Conservation (phyloP, 768 basidiomycete genomes). For the Psilocybe tampanensis region DNA sequence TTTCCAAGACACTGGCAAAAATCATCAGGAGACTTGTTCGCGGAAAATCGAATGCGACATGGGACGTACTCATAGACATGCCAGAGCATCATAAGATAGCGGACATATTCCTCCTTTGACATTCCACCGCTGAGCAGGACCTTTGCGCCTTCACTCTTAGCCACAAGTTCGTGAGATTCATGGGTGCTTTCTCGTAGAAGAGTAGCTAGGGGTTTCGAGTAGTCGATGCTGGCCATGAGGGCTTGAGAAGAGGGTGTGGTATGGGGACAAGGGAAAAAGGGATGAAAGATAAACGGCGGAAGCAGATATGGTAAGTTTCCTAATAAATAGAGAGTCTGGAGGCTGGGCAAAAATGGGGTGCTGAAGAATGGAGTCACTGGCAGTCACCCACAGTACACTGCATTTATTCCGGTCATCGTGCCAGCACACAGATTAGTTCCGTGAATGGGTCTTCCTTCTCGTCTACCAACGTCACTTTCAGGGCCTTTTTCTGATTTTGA, state of each 20-base stretch:
- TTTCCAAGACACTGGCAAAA: slow-evolving; percentile 52
- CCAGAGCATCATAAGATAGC: slow-evolving; percentile 78
- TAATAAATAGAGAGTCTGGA: not conserved
- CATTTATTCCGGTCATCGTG: not conserved
- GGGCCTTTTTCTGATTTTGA: too few relatives aligned
- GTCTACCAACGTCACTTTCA: not conserved
- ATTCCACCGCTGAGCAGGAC: slow-evolving; percentile 62
- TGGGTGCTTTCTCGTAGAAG: slow-evolving; percentile 49
- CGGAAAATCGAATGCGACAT: slow-evolving; percentile 1
- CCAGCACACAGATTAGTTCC: not conserved
- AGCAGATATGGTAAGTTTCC: not conserved
- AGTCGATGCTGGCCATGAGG: slow-evolving; percentile 32
- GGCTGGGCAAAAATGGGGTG: not conserved
- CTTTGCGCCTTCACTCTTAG: slow-evolving; percentile 57
- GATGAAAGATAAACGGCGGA: slow-evolving; percentile 9
- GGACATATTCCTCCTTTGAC: slow-evolving; percentile 63
- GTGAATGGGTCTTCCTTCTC: not conserved
- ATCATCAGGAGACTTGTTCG: not conserved
- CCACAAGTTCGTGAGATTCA: slow-evolving; percentile 59
- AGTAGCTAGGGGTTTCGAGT: slow-evolving; percentile 44
- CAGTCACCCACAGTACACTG: not conserved
- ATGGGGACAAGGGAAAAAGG: slow-evolving; percentile 11
- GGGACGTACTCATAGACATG: slow-evolving; percentile 71
- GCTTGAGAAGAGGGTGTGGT: slow-evolving; percentile 10
- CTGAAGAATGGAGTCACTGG: not conserved